Percentiles rank a stretch among this genome's conserved stretches.
Conservation (phyloP, 108 stramenopile species). For the Skeletonema grethae region DNA sequence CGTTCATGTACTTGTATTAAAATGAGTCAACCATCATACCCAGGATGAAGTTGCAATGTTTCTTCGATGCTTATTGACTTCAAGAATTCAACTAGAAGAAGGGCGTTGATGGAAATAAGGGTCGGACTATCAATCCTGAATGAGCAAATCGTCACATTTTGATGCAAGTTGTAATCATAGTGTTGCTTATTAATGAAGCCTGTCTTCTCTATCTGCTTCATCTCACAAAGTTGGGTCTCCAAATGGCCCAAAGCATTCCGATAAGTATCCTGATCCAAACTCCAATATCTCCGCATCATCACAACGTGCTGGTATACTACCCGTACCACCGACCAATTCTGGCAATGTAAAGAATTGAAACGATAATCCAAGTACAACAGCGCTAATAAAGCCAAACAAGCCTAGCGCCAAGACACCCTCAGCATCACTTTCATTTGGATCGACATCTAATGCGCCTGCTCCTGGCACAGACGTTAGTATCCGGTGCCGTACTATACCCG, state of each 20-base stretch:
- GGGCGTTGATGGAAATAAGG: background rate
- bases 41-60: too few species aligned
- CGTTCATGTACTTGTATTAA: too few species aligned
- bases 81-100: background rate
- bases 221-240: background rate
- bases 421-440: slow-evolving; percentile 24
- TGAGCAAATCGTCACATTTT: too few species aligned
- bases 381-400: slow-evolving; percentile 18
- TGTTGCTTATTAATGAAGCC: background rate
- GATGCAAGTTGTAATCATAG: too few species aligned
- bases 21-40: too few species aligned
- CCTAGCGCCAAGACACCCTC: slow-evolving; percentile 14
- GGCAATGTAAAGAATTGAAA: slow-evolving; percentile 20
- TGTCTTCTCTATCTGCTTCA: background rate
- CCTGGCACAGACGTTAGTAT: slow-evolving; percentile 16
- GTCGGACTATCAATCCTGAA: background rate
- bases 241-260: slow-evolving; percentile 5
- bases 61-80: too few species aligned
- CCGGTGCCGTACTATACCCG: slow-evolving; percentile 21
- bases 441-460: slow-evolving; percentile 26
- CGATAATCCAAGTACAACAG: slow-evolving; percentile 9
- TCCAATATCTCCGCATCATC: slow-evolving; percentile 2
- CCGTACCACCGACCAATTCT: slow-evolving; percentile 19
- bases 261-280: slow-evolving; percentile 6
- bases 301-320: background rate